These are phyloP conservation scores for Didymella pinodella DNA, from an alignment of 2,329 filamentous ascomycete species.

Conservation along the genomic window DNA sequence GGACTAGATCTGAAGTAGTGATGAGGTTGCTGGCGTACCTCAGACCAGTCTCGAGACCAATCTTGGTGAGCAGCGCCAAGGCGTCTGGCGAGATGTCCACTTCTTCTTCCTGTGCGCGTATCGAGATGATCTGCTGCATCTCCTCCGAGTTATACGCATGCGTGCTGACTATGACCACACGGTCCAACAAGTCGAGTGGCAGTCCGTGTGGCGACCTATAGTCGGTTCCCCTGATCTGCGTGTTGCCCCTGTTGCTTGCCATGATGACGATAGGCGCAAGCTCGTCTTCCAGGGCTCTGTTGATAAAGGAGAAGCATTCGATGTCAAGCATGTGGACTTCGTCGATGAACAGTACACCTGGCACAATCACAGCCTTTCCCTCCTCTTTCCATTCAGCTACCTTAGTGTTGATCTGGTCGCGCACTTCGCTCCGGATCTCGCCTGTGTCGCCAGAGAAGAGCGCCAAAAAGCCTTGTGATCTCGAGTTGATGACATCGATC, in stretches of 20 bases:
- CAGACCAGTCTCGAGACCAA: constrained; percentile 89
- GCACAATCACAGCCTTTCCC: constrained; percentile 97
- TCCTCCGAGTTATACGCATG: constrained; percentile 83
- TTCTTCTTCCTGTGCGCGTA: constrained; percentile 95
- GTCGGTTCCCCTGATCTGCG: constrained; percentile 90
- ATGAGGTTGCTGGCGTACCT: constrained; percentile 98
- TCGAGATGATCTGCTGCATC: constrained; percentile 89
- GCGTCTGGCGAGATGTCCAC: constrained; percentile 90
- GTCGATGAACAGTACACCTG: constrained; percentile 96
- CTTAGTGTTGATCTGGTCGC: constrained; percentile 99
- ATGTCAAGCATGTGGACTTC: constrained; percentile 99
- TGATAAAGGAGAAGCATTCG: constrained; percentile 98
- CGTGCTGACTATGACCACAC: constrained; percentile 95
- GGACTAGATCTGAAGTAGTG: constrained; percentile 88
- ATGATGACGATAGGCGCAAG: constrained; percentile 98
- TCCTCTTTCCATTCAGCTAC: constrained; percentile 99
- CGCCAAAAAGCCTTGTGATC: constrained; percentile 96
- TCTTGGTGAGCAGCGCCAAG: constrained; percentile 91
- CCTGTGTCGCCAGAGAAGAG: constrained; percentile 98
- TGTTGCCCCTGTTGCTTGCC: constrained; percentile 94
- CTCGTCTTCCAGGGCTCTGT: constrained; percentile 93
- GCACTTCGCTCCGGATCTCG: constrained; percentile 95
- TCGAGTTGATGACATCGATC: constrained; percentile 98
- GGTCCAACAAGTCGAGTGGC: constrained; percentile 93
- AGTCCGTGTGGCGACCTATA: constrained; percentile 93